Evolutionary conservation across 192 early-diverging fungal species (phyloP).

Genomic region (Phycomyces blakesleeanus): DNA sequence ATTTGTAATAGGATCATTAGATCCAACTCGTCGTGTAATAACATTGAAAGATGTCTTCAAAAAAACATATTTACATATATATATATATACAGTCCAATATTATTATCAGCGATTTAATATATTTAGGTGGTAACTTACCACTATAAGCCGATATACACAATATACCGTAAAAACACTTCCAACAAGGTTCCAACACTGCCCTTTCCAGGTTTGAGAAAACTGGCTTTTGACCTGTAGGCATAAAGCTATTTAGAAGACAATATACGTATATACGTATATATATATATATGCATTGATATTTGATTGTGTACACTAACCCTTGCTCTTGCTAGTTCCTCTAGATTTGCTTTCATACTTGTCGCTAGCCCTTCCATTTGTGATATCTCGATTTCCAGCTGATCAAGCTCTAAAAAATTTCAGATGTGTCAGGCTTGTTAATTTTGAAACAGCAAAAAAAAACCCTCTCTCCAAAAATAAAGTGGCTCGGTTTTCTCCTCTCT

Average conservation of each 20-base stretch:
- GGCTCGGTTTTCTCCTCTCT: too few species aligned
- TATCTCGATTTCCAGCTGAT: slow-evolving; percentile 18
- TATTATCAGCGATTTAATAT: not conserved
- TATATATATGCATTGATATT: too few species aligned
- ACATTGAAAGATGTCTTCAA: slow-evolving; percentile 76
- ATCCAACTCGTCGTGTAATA: slow-evolving; percentile 67
- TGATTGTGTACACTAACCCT: slow-evolving; percentile 12
- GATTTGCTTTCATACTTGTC: slow-evolving; percentile 20
- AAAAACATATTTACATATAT: too few species aligned
- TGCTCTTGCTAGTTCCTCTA: slow-evolving; percentile 21
- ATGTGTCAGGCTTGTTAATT: too few species aligned
- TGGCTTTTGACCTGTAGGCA: slow-evolving; percentile 3
- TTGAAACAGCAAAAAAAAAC: too few species aligned
- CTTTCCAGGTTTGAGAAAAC: slow-evolving; percentile 32
- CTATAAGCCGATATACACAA: slow-evolving; percentile 85
- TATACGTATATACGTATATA: too few species aligned
- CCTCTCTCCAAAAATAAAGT: too few species aligned
- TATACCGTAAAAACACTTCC: slow-evolving; percentile 86
- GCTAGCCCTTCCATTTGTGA: slow-evolving; percentile 13
- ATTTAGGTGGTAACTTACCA: slow-evolving; percentile 39
- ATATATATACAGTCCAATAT: not conserved
- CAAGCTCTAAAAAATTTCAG: slow-evolving; percentile 14
- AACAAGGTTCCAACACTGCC: slow-evolving; percentile 76
- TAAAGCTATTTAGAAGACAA: too few species aligned
- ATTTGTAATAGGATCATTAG: slow-evolving; percentile 80